phyloP scores from a whole-genome alignment of 768 basidiomycete genomes.

The Udeniomyces megalosporus region DNA sequence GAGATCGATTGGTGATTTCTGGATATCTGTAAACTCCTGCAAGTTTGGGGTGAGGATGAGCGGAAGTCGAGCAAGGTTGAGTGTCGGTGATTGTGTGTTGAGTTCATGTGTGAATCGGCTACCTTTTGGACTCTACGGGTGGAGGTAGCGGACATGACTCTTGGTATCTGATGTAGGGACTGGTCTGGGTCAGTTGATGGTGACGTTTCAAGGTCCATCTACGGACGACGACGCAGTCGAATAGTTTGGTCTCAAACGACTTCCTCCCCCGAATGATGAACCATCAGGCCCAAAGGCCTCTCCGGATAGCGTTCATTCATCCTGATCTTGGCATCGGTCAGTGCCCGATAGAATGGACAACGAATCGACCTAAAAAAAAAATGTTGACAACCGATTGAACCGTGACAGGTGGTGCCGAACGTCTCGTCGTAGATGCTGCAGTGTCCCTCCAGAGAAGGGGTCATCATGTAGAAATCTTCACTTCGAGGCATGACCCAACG shows the following conservation, averaged over 20 bases:
- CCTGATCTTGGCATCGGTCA: constrained; percentile 88
- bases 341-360: not conserved
- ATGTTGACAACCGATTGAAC: not conserved
- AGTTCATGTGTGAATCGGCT: not conserved
- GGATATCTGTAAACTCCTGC: constrained; percentile 11
- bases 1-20: constrained; percentile 13
- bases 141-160: not conserved
- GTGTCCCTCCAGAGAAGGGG: constrained; percentile 70
- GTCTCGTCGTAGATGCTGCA: constrained; percentile 87
- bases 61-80: not conserved
- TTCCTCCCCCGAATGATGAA: no score
- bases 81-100: no score
- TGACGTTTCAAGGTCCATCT: no score
- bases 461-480: constrained; percentile 75
- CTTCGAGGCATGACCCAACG: constrained; percentile 71
- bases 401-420: constrained; percentile 92
- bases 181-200: not conserved
- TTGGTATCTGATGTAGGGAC: no score
- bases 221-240: no score
- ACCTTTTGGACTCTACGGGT: constrained; percentile 10
- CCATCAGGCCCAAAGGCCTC: not conserved
- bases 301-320: constrained; percentile 65
- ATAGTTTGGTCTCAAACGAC: no score
- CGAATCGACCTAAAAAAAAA: not conserved
- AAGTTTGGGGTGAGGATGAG: not conserved